Evolutionary conservation across 352 stramenopile species (phyloP).

Genomic region (Phytophthora crassamura): DNA sequence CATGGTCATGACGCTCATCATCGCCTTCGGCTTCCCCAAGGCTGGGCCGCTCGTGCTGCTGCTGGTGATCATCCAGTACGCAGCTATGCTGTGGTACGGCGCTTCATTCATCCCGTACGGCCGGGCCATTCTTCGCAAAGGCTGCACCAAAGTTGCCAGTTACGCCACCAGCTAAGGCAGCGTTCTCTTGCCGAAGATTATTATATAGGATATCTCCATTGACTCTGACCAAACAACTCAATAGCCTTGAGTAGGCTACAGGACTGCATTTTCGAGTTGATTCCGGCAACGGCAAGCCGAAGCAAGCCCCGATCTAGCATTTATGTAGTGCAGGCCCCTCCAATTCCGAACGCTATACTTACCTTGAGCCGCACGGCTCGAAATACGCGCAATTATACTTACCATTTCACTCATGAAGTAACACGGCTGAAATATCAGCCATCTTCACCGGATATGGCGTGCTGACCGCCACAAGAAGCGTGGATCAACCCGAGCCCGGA

Average conservation of each 20-base stretch:
- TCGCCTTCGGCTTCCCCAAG: conserved; percentile 77
- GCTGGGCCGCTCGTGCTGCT: conserved; percentile 72
- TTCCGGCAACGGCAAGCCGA: too few relatives aligned
- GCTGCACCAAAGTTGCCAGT: conserved; percentile 58
- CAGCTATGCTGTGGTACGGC: conserved; percentile 86
- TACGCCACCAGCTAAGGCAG: conserved; percentile 50
- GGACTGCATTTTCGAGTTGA: too few relatives aligned
- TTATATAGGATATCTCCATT: conserved; percentile 34
- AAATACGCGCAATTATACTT: conserved; percentile 14
- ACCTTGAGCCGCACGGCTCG: conserved; percentile 5
- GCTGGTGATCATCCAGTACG: conserved; percentile 81
- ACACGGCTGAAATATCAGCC: conserved; percentile 16
- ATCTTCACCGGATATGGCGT: conserved; percentile 11
- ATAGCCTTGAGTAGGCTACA: too few relatives aligned
- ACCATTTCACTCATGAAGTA: conserved; percentile 10
- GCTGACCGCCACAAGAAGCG: conserved; percentile 1
- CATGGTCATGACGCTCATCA: conserved; percentile 77
- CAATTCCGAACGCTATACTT: conserved; percentile 3
- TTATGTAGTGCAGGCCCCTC: too few relatives aligned
- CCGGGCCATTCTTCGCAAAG: conserved; percentile 79
- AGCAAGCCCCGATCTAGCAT: too few relatives aligned
- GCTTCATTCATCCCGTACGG: conserved; percentile 86
- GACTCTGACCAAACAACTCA: too few relatives aligned
- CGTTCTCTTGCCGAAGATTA: conserved; percentile 2
- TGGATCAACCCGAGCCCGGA: conserved; percentile 27